Evolutionary conservation across 108 stramenopile species (phyloP), one percentile per base, ranked within the genome.

Genomic region (Cylindrotheca closterium): DNA sequence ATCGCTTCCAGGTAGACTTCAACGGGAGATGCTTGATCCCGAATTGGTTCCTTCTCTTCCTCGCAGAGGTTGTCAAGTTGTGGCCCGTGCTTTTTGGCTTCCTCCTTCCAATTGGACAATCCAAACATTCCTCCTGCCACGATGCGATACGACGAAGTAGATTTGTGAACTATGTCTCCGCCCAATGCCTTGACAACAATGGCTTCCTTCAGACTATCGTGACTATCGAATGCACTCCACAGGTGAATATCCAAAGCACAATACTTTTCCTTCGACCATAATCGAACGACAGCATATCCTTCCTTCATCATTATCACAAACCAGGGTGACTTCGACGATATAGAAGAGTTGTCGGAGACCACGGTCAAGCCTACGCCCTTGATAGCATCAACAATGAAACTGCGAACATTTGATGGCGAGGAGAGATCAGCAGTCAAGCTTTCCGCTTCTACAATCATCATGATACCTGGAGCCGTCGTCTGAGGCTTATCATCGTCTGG

Each of bases 111-210:
- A 31, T 83, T 84, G 27, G 74, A 71, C 17, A 71, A 69, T 51
- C 86, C 89, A 65, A 78, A 71, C 84, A 91, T 91, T 49, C 89
- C 89, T 51, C 89, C 89, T 48, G 78, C 81, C 48, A 91, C 81
- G 47, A 91, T 71, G 28, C 86, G 84, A 67, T 70, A 91, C 5
- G 75, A 73, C 3, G 85, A 78, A 0, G 21, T 50, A 46, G 58
- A 74, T 71, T 42, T n/a, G n/a, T n/a, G n/a, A 4, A 57, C 28
- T 63, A 27, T 58, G 50, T 30, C 33, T 30, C 58, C 65, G 19
- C 47, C 54, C 51, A 85, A 58, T 5, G 73, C 77, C 34, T 69
- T 54, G 12, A 59, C 63, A 8, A 74, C 76, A 2, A 73, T 30
- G 0, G 50, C 64, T 25, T 60, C 19, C 17, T 31, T 51, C 24